Percentiles rank a stretch among this genome's conserved stretches.
Conservation (phyloP, 192 early-diverging fungal genomes). For the Globomyces pollinis-pini region DNA sequence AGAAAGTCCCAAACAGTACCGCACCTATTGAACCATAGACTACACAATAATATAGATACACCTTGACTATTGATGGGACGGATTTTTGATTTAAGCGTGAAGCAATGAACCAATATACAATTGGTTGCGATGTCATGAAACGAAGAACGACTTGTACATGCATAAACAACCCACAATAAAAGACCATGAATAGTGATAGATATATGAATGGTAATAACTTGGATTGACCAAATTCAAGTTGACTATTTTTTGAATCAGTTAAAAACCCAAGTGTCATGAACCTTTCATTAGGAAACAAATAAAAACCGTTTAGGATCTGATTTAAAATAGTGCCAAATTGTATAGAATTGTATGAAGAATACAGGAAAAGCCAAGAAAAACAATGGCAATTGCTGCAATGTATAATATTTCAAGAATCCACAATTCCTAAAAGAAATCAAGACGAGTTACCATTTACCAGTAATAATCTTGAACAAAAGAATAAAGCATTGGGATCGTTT, state of each 20-base stretch:
- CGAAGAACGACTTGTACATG: conserved; percentile 88
- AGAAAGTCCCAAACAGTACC: conserved; percentile 79
- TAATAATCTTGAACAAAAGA: conserved; percentile 78
- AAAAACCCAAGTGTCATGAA: not conserved
- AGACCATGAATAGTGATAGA: conserved; percentile 57
- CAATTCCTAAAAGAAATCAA: conserved; percentile 55
- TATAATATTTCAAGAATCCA: conserved; percentile 80
- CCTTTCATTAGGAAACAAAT: conserved; percentile 28
- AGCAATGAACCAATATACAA: conserved; percentile 74
- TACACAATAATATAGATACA: conserved; percentile 58
- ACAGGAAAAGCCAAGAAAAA: conserved; percentile 82
- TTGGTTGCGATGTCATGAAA: conserved; percentile 73
- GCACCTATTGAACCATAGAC: conserved; percentile 68
- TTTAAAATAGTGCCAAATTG: conserved; percentile 47
- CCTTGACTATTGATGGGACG: not conserved
- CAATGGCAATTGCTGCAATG: conserved; percentile 78
- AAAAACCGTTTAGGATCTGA: conserved; percentile 46
- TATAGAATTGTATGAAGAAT: conserved; percentile 52
- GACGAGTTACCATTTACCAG: conserved; percentile 70
- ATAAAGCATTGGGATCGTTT: conserved; percentile 58
- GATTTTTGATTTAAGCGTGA: conserved; percentile 24
- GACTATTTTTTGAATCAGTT: too few relatives aligned
- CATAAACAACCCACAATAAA: conserved; percentile 62
- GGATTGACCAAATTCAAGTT: too few relatives aligned
- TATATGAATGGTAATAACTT: conserved; percentile 54